phyloP scores from a whole-genome alignment of 2,329 filamentous ascomycete species.

The Cadophora sp. region DNA sequence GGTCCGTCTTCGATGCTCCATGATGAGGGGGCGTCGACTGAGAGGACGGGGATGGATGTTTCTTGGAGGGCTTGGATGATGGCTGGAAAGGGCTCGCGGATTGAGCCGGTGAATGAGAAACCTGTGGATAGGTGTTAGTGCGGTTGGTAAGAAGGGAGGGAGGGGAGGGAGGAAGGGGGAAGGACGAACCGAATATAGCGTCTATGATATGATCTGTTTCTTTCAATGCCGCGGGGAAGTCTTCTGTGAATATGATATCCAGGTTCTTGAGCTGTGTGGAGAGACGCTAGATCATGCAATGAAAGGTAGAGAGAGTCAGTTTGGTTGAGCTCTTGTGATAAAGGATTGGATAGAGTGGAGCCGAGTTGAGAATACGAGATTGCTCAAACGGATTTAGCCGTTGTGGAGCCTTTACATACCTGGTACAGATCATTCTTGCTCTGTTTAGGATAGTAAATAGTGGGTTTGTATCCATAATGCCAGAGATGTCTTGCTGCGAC shows the following conservation, averaged over 20 bases:
- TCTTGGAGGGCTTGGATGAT: slow-evolving; percentile 81
- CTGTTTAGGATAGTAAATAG: slow-evolving; percentile 91
- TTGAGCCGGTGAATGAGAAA: slow-evolving; percentile 90
- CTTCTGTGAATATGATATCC: slow-evolving; percentile 80
- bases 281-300: slow-evolving; percentile 64
- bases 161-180: slow-evolving; percentile 4
- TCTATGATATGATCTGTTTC: slow-evolving; percentile 85
- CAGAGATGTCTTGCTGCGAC: slow-evolving; percentile 91
- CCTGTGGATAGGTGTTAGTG: slow-evolving; percentile 55
- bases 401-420: slow-evolving; percentile 52
- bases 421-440: slow-evolving; percentile 90
- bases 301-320: background rate
- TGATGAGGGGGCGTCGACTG: slow-evolving; percentile 91
- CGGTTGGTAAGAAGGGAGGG: background rate
- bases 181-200: slow-evolving; percentile 79
- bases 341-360: background rate
- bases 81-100: slow-evolving; percentile 87
- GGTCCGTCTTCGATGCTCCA: slow-evolving; percentile 94
- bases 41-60: slow-evolving; percentile 78
- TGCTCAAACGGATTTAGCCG: no score
- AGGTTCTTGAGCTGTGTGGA: slow-evolving; percentile 85
- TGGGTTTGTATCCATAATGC: slow-evolving; percentile 90
- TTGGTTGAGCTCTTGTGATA: background rate
- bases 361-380: no score
- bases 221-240: slow-evolving; percentile 73